A percentile compares a stretch with the other conserved stretches of the same genome.
Conservation (phyloP, 1,139 yeast species). For the Protomyces pachydermus region DNA sequence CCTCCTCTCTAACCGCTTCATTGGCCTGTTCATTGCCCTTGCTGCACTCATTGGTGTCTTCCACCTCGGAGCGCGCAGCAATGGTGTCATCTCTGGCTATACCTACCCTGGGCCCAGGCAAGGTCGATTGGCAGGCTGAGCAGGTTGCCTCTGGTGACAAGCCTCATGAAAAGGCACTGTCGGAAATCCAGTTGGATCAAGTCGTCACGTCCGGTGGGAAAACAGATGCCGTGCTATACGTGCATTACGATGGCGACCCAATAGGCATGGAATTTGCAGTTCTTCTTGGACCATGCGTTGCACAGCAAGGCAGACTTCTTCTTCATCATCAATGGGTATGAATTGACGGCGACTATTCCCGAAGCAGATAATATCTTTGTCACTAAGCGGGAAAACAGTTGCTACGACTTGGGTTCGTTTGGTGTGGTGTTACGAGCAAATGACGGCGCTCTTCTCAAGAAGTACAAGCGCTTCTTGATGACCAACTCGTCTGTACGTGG, state of each 20-base stretch:
- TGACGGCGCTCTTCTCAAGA: not conserved
- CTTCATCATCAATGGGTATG: slow-evolving; percentile 16
- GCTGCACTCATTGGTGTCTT: too few species aligned
- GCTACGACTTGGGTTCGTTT: slow-evolving; percentile 15
- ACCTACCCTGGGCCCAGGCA: too few species aligned
- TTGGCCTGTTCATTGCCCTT: too few species aligned
- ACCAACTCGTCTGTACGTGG: slow-evolving; percentile 14
- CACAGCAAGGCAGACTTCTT: slow-evolving; percentile 18
- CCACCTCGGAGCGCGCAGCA: too few species aligned
- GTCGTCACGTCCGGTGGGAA: not conserved
- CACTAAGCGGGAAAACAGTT: slow-evolving; percentile 9
- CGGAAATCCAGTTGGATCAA: too few species aligned
- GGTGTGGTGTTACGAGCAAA: slow-evolving; percentile 8
- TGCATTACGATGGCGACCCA: slow-evolving; percentile 8
- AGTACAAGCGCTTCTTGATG: slow-evolving; percentile 16
- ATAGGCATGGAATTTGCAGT: slow-evolving; percentile 2
- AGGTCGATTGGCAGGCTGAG: too few species aligned
- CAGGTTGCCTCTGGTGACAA: too few species aligned
- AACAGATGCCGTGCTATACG: slow-evolving; percentile 6
- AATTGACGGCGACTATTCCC: not conserved
- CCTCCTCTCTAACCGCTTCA: too few species aligned
- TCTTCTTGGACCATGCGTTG: slow-evolving; percentile 19
- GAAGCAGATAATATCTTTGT: slow-evolving; percentile 1
- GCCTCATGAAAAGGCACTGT: too few species aligned
- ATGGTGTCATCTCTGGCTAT: too few species aligned